Conservation (phyloP, 192 early-diverging fungal genomes). For the Coemansia sp. region DNA sequence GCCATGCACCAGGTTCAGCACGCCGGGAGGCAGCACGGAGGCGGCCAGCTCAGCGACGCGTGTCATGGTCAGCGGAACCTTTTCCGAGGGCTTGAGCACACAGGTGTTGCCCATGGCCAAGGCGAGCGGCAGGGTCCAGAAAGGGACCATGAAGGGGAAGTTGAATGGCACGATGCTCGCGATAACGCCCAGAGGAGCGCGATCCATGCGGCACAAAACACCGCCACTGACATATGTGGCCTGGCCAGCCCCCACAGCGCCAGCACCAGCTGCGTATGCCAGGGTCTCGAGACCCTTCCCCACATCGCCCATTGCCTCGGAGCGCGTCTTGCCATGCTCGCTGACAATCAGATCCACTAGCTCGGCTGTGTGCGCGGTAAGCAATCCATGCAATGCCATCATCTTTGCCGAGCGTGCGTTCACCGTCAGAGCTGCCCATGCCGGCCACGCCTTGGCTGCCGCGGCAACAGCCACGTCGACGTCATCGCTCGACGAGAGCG, state of each 20-base stretch:
- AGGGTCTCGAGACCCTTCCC: slow-evolving; percentile 78
- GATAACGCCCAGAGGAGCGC: slow-evolving; percentile 73
- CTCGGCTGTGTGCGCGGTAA: slow-evolving; percentile 62
- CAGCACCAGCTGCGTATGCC: slow-evolving; percentile 71
- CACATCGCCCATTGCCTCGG: slow-evolving; percentile 72
- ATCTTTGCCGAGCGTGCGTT: slow-evolving; percentile 69
- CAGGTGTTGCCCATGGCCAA: slow-evolving; percentile 71
- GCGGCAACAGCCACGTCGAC: slow-evolving; percentile 63
- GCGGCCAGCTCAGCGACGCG: slow-evolving; percentile 60
- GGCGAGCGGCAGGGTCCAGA: slow-evolving; percentile 80
- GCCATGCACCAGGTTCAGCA: slow-evolving; percentile 77
- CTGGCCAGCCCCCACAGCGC: slow-evolving; percentile 63
- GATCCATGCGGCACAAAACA: slow-evolving; percentile 65
- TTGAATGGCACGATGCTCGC: slow-evolving; percentile 80
- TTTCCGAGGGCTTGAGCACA: slow-evolving; percentile 79
- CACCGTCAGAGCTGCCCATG: slow-evolving; percentile 63
- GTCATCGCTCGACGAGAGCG: slow-evolving; percentile 58
- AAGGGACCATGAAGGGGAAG: slow-evolving; percentile 84
- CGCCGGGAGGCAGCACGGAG: slow-evolving; percentile 68
- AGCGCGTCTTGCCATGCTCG: slow-evolving; percentile 80
- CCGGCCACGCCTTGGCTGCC: slow-evolving; percentile 56
- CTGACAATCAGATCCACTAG: slow-evolving; percentile 69
- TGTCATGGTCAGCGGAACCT: slow-evolving; percentile 79
- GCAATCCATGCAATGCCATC: slow-evolving; percentile 58
- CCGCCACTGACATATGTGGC: slow-evolving; percentile 66